phyloP scores from a whole-genome alignment of 352 stramenopile species.

The Pythium sukuiense region DNA sequence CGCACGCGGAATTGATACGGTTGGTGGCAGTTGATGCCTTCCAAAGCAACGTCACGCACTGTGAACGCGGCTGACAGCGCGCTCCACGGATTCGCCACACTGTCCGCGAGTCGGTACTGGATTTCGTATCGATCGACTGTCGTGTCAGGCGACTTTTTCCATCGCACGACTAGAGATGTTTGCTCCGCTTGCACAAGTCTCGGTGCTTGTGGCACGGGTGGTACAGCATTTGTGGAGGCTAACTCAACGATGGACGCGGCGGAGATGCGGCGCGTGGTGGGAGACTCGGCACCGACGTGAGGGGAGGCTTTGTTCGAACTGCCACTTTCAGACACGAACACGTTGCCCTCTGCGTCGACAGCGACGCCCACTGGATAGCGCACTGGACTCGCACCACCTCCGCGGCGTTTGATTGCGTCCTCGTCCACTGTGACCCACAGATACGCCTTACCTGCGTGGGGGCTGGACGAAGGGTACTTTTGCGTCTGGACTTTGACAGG shows the following conservation, averaged over 20 bases:
- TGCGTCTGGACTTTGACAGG: slow-evolving; percentile 75
- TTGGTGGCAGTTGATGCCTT: slow-evolving; percentile 48
- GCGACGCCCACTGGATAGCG: slow-evolving; percentile 71
- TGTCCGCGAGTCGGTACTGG: slow-evolving; percentile 58
- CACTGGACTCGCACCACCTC: slow-evolving; percentile 38
- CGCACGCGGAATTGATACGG: slow-evolving; percentile 61
- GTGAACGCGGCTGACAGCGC: slow-evolving; percentile 37
- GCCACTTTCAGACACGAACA: slow-evolving; percentile 59
- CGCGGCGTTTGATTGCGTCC: slow-evolving; percentile 53
- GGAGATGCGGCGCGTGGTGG: slow-evolving; percentile 51
- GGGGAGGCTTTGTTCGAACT: background rate
- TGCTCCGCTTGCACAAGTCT: slow-evolving; percentile 53
- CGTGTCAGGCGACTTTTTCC: slow-evolving; percentile 59
- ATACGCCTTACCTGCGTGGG: slow-evolving; percentile 64
- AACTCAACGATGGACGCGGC: slow-evolving; percentile 62
- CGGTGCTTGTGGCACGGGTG: slow-evolving; percentile 37
- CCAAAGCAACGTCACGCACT: slow-evolving; percentile 45
- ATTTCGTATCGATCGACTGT: slow-evolving; percentile 77
- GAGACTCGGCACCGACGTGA: slow-evolving; percentile 7
- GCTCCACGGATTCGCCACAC: slow-evolving; percentile 46
- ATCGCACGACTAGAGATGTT: slow-evolving; percentile 49
- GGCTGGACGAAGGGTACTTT: slow-evolving; percentile 54
- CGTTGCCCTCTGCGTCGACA: slow-evolving; percentile 65
- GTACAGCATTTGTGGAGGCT: slow-evolving; percentile 37
- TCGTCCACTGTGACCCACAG: slow-evolving; percentile 81